These are phyloP conservation scores for Lentinula raphanica DNA, from an alignment of 768 basidiomycete species.

Conservation along the genomic window DNA sequence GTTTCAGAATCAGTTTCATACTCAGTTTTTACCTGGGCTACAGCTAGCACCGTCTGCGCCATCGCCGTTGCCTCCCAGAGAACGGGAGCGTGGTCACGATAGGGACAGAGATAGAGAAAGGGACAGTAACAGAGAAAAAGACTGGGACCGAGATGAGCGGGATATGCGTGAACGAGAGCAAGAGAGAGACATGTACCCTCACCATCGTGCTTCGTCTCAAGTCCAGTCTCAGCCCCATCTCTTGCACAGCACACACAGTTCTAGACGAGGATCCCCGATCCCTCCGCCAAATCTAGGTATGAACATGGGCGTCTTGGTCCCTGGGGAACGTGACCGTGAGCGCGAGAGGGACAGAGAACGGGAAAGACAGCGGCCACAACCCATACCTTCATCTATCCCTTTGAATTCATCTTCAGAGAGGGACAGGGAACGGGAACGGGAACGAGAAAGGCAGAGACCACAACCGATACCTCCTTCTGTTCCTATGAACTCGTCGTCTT, in stretches of 20 bases:
- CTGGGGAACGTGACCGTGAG: slow-evolving; percentile 17
- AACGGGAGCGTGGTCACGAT: slow-evolving; percentile 9
- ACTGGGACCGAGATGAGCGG: not conserved
- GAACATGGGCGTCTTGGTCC: slow-evolving; percentile 9
- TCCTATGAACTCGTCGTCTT: not conserved
- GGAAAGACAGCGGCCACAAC: not conserved
- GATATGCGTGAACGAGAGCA: not conserved
- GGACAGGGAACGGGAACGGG: slow-evolving; percentile 1
- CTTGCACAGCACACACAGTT: not conserved
- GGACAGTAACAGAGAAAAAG: slow-evolving; percentile 10
- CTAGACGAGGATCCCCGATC: slow-evolving; percentile 7
- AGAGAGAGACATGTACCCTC: not conserved
- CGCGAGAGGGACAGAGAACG: slow-evolving; percentile 1
- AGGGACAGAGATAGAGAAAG: slow-evolving; percentile 14
- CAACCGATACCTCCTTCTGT: not conserved
- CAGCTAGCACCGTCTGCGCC: not conserved
- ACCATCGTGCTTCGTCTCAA: not conserved
- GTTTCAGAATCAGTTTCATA: slow-evolving; percentile 27
- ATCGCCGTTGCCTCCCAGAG: not conserved
- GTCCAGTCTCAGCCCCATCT: not conserved
- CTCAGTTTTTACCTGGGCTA: slow-evolving; percentile 22
- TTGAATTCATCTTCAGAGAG: not conserved
- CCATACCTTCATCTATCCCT: not conserved
- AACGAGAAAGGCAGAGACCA: not conserved
- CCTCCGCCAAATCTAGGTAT: not conserved